Base-by-base conservation (phyloP, 306 rosid genomes). In the Dryas octopetala region DNA sequence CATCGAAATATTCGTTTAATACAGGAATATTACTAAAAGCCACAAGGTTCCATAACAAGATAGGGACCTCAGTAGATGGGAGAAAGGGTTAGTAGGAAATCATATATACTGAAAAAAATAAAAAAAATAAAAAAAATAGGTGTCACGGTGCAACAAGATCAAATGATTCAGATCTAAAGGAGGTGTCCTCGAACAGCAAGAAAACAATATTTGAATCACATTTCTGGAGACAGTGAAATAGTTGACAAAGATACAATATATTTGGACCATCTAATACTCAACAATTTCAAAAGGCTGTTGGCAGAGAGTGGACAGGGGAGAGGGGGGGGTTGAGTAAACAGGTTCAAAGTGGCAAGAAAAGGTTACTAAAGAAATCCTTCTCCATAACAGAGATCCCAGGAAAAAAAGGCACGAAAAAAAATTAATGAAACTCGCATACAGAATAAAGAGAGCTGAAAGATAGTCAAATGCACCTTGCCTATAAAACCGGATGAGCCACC, bases 401-500 rank as follows among this genome's bases (percentile, higher is more conserved):
- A 11, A 23, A 12, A 12, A 23, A 71, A 19, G 19, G 16, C 28
- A 4, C 5, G 16, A 48, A 51, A 53, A 19, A 70, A 61, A 58
- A 9, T 47, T 38, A 58, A 49, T 38, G 53, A 50, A 11, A 51
- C 28, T 46, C 12, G 32, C 44, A 70, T 55, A 17, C 23, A 49
- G 19, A 13, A 53, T n/a, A 32, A 80, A 79, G 10, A 23, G 64
- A 23, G 51, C 48, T 53, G 51, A 47, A 75, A 79, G 55, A 68
- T 45, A 46, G 15, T 61, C 19, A 26, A 62, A n/a, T 58, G 55
- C 66, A 93, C 98, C 97, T 93, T 93, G 85, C 98, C 97, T 46
- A 91, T 80, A 70, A 91, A 91, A 74, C 94, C 94, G 14, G 96
- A 76, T 44, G 94, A 88, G 80, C 96, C 92, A 46, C 98, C 98